Conservation (phyloP, 805 yeast genomes). For the Starmerella bacillaris region DNA sequence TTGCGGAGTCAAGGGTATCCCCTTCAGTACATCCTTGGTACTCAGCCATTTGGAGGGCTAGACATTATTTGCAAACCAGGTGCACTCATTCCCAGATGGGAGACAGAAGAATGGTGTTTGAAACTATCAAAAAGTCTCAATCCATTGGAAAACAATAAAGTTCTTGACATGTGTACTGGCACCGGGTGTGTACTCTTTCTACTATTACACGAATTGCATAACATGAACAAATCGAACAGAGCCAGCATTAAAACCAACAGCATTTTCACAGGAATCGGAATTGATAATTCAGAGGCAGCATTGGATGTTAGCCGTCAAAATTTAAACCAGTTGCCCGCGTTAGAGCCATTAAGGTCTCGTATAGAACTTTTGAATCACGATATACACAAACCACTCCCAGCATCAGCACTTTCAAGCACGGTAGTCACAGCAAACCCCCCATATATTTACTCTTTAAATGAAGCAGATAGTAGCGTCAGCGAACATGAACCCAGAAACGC, state of each 20-base stretch:
- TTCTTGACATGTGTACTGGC: conserved; percentile 70
- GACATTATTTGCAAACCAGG: conserved; percentile 40
- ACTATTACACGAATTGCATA: conserved; percentile 16
- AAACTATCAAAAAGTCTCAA: conserved; percentile 23
- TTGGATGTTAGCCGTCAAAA: conserved; percentile 25
- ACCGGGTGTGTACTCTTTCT: conserved; percentile 53
- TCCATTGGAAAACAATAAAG: conserved; percentile 13
- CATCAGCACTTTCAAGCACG: conserved; percentile 21
- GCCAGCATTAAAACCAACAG: too few species aligned
- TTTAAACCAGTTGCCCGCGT: conserved; percentile 5
- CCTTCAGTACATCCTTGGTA: conserved; percentile 64
- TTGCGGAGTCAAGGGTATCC: conserved; percentile 43
- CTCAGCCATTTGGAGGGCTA: conserved; percentile 70
- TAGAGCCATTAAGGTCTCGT: conserved; percentile 7
- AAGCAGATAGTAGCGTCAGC: conserved; percentile 46
- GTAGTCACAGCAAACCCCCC: conserved; percentile 82
- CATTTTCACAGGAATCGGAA: conserved; percentile 36
- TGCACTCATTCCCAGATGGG: conserved; percentile 84
- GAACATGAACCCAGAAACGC: conserved; percentile 63
- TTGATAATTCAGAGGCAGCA: conserved; percentile 35
- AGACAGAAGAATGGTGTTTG: conserved; percentile 78
- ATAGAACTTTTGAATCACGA: conserved; percentile 5
- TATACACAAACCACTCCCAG: conserved; percentile 6
- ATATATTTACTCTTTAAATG: conserved; percentile 38
- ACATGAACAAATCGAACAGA: too few species aligned